phyloP scores from a whole-genome alignment of 73 alveolate species.

The Urostyla sp. region DNA sequence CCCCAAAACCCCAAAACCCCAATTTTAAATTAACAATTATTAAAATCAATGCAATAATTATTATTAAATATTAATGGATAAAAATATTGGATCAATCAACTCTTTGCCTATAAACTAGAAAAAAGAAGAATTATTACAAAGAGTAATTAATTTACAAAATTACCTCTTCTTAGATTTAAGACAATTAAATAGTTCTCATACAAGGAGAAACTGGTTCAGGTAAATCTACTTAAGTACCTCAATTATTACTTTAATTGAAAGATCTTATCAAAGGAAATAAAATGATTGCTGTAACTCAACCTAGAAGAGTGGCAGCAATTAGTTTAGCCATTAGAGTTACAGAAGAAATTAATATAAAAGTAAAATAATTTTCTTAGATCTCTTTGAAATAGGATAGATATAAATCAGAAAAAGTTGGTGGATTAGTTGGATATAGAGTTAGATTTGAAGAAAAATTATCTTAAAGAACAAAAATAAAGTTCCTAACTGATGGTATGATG shows the following conservation, averaged over 20 bases:
- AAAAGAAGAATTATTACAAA: too few species aligned
- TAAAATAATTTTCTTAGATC: neutral
- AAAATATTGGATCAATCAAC: too few species aligned
- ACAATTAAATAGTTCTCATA: constrained; percentile 57
- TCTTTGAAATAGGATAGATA: constrained; percentile 18
- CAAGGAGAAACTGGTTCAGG: constrained; percentile 89
- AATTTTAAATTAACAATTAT: too few species aligned
- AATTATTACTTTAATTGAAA: constrained; percentile 52
- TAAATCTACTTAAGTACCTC: constrained; percentile 78
- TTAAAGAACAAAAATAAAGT: constrained; percentile 83
- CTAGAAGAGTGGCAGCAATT: constrained; percentile 98
- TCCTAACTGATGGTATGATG: constrained; percentile 96
- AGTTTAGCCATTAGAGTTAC: constrained; percentile 97
- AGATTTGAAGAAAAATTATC: constrained; percentile 87
- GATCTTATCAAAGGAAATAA: neutral
- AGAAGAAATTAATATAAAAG: too few species aligned
- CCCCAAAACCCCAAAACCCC: too few species aligned
- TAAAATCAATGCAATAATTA: too few species aligned
- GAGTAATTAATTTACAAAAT: too few species aligned
- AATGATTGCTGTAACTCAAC: constrained; percentile 92
- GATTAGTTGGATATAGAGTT: constrained; percentile 87
- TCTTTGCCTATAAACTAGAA: too few species aligned
- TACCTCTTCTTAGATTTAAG: constrained; percentile 46
- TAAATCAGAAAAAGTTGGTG: constrained; percentile 83
- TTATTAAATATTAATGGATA: too few species aligned